Conservation (phyloP, 2,329 filamentous ascomycete species). For the Exophiala spinifera region DNA sequence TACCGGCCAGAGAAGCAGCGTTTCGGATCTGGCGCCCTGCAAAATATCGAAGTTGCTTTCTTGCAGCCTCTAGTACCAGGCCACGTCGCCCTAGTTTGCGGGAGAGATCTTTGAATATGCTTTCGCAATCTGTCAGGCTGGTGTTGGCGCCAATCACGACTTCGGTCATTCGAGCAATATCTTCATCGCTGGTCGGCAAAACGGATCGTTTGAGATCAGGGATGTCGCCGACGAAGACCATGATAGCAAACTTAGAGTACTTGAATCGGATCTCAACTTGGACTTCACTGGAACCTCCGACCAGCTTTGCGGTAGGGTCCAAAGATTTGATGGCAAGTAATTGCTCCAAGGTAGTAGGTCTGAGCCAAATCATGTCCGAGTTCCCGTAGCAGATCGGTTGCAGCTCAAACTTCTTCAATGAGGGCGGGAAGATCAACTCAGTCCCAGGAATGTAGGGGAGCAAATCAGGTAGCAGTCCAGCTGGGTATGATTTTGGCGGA, state of each 20-base stretch:
- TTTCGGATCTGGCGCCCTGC: slow-evolving; percentile 94
- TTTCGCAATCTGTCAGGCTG: slow-evolving; percentile 83
- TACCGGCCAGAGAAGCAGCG: slow-evolving; percentile 94
- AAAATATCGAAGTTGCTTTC: slow-evolving; percentile 93
- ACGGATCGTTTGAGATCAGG: slow-evolving; percentile 78
- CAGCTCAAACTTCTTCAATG: slow-evolving; percentile 77
- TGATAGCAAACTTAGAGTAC: slow-evolving; percentile 81
- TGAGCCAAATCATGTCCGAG: slow-evolving; percentile 89
- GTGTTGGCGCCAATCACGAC: slow-evolving; percentile 92
- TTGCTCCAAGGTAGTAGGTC: slow-evolving; percentile 84
- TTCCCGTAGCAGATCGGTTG: slow-evolving; percentile 85
- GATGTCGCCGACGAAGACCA: slow-evolving; percentile 91
- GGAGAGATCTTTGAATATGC: slow-evolving; percentile 75
- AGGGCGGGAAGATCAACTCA: slow-evolving; percentile 89
- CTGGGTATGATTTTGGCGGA: slow-evolving; percentile 63
- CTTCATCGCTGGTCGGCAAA: slow-evolving; percentile 66
- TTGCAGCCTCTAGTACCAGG: slow-evolving; percentile 87
- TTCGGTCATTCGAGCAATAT: neutral
- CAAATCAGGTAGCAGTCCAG: slow-evolving; percentile 66
- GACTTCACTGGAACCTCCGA: slow-evolving; percentile 93
- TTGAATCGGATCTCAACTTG: slow-evolving; percentile 99
- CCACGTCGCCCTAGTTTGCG: slow-evolving; percentile 62
- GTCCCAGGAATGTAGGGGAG: slow-evolving; percentile 93
- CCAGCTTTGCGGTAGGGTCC: slow-evolving; percentile 84
- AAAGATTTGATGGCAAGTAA: slow-evolving; percentile 88